Evolutionary conservation across 148 eudicot species (phyloP), one percentile per base, ranked within the genome.

Genomic region (Rhododendron ferrugineum): DNA sequence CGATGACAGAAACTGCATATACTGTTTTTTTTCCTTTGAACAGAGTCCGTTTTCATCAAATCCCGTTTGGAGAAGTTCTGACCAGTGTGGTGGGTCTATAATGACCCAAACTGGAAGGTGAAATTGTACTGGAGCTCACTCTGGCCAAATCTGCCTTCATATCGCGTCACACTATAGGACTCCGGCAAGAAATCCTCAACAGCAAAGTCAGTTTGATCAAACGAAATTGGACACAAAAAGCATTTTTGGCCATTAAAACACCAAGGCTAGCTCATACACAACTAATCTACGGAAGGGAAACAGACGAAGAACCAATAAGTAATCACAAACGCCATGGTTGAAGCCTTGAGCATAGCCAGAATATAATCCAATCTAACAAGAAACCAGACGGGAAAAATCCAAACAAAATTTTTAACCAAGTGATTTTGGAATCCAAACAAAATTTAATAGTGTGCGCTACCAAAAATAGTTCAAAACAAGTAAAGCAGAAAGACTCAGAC

Each of bases 391-490:
- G 37, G 22, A 20, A 78, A 47, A 46, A 79, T 14, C 62, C 40
- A 49, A 30, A 28, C 62, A 16, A 50, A 79, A 9, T 2, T 18
- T 28, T 14, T 50, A 14, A 46, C 80, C 54, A 44, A 46, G 54
- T n/a, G 56, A 50, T 16, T 22, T 79, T 1, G 47, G 50, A 79
- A 56, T 79, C 30, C 30, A 36, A 47, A 79, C 86, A 46, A n/a
- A 54, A 58, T 32, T 78, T 8, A 28, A 42, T 34, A 23, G 2
- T 42, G 47, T 30, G 75, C 56, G 11, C 5, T 70, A 50, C 86
- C 22, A 23, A 49, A 32, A 70, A 85, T 80, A 32, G 68, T 81
- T 80, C 80, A 64, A 72, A 72, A 80, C 13, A 60, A 81, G 26
- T 58, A 56, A 15, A 54, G 13, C 30, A 13, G n/a, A 50, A 23